phyloP scores from a whole-genome alignment of 306 rosid species.

The Quercus rubra region DNA sequence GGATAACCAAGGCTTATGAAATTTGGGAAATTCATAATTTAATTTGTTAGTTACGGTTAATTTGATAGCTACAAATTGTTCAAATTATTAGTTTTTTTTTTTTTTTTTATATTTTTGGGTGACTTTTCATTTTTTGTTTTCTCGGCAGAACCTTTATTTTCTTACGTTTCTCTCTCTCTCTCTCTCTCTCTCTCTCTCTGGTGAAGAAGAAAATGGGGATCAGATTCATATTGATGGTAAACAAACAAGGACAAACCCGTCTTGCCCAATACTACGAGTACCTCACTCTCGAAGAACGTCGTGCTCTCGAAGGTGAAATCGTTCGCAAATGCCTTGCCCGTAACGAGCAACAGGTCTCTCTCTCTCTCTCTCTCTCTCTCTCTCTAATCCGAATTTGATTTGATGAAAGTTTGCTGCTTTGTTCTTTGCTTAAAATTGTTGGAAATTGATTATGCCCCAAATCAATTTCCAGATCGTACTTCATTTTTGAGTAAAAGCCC shows the following conservation, averaged over 20 bases:
- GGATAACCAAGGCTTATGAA: too few relatives aligned
- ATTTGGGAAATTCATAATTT: too few relatives aligned
- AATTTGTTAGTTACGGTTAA: too few relatives aligned
- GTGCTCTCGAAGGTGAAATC: slow-evolving; percentile 91
- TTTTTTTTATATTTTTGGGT: too few relatives aligned
- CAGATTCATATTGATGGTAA: slow-evolving; percentile 89
- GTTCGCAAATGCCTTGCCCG: slow-evolving; percentile 96
- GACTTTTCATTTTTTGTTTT: too few relatives aligned
- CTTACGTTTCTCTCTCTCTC: too few relatives aligned
- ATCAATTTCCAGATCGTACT: neutral
- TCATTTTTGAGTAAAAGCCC: neutral
- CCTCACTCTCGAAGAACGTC: slow-evolving; percentile 80
- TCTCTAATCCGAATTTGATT: neutral
- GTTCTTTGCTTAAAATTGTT: neutral
- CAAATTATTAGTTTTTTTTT: too few relatives aligned
- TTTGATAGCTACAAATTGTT: too few relatives aligned
- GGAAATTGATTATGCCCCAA: neutral
- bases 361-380: neutral
- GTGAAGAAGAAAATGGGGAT: slow-evolving; percentile 62
- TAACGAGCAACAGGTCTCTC: slow-evolving; percentile 69
- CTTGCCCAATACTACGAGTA: slow-evolving; percentile 95
- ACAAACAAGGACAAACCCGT: slow-evolving; percentile 93
- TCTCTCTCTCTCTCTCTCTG: too few relatives aligned
- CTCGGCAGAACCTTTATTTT: too few relatives aligned
- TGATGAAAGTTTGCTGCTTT: neutral